Percentiles rank a stretch among this genome's conserved stretches.
phyloP scores from a whole-genome alignment of 164 flowering plant species.

The Vitis labrusca region DNA sequence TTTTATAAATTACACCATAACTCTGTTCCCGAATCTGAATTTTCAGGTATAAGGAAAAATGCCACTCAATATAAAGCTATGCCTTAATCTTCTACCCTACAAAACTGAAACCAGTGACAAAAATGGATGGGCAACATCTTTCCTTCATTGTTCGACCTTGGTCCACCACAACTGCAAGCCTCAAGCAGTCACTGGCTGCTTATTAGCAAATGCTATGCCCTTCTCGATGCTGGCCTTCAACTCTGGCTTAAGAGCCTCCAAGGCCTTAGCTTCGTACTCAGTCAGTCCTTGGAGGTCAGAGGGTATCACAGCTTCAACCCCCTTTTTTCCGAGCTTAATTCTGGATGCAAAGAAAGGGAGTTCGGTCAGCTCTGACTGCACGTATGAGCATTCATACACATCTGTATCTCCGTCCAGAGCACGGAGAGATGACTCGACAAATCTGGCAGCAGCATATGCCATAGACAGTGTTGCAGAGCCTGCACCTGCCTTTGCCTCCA shows the following conservation, averaged over 20 bases:
- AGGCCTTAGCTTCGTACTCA: conserved; percentile 56
- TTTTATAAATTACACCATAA: no score
- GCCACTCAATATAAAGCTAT: no score
- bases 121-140: not conserved
- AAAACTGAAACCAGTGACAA: conserved; percentile 34
- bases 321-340: conserved; percentile 60
- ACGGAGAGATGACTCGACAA: conserved; percentile 74
- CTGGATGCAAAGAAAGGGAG: conserved; percentile 75
- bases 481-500: conserved; percentile 78
- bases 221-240: conserved; percentile 69
- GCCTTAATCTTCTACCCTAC: conserved; percentile 11
- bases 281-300: conserved; percentile 63
- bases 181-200: conserved; percentile 44
- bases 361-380: conserved; percentile 63
- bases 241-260: conserved; percentile 71
- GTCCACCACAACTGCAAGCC: conserved; percentile 11
- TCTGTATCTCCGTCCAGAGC: conserved; percentile 71
- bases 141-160: not conserved
- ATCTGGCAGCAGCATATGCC: conserved; percentile 85
- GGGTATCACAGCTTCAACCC: conserved; percentile 57
- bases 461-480: conserved; percentile 76
- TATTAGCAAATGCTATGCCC: conserved; percentile 63
- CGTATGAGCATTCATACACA: conserved; percentile 65
- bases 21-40: no score
- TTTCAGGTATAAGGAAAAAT: no score